Conservation (phyloP, 768 basidiomycete species). For the Vishniacozyma victoriae region DNA sequence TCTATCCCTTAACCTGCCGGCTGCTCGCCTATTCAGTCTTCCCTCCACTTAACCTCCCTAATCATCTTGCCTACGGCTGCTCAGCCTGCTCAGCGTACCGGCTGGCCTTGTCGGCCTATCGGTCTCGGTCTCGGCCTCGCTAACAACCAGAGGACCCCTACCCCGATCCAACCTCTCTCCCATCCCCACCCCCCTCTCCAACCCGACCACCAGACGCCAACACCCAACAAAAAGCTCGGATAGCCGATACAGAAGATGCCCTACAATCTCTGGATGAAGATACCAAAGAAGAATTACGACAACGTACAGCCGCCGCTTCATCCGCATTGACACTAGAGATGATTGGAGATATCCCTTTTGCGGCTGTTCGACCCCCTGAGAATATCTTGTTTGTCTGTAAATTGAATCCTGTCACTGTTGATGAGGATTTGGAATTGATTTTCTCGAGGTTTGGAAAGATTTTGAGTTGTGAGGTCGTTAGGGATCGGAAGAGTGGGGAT, state of each 20-base stretch:
- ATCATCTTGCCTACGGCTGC: too few relatives aligned
- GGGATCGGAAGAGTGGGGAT: slow-evolving; percentile 93
- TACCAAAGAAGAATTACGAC: slow-evolving; percentile 69
- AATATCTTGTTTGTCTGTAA: slow-evolving; percentile 99
- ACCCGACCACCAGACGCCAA: slow-evolving; percentile 69
- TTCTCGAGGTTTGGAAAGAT: slow-evolving; percentile 93
- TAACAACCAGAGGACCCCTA: slow-evolving; percentile 80
- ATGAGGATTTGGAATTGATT: slow-evolving; percentile 94
- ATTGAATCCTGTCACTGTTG: slow-evolving; percentile 87
- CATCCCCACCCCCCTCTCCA: slow-evolving; percentile 69
- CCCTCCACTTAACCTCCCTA: too few relatives aligned
- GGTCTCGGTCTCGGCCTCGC: too few relatives aligned
- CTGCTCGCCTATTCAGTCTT: too few relatives aligned
- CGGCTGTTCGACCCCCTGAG: slow-evolving; percentile 94
- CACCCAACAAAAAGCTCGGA: too few relatives aligned
- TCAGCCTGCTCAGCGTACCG: too few relatives aligned
- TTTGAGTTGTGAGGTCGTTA: slow-evolving; percentile 94
- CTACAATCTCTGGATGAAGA: slow-evolving; percentile 75
- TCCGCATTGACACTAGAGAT: slow-evolving; percentile 96
- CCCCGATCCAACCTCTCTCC: slow-evolving; percentile 72
- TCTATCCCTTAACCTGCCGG: too few relatives aligned
- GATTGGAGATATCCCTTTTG: slow-evolving; percentile 98
- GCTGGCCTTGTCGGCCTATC: too few relatives aligned
- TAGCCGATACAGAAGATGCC: slow-evolving; percentile 91
- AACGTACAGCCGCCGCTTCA: slow-evolving; percentile 83